Percentiles rank a stretch among this genome's conserved stretches.
Evolutionary conservation across 371 early-diverging fungal species (phyloP).

Genomic region (Conidiobolus incongruus): DNA sequence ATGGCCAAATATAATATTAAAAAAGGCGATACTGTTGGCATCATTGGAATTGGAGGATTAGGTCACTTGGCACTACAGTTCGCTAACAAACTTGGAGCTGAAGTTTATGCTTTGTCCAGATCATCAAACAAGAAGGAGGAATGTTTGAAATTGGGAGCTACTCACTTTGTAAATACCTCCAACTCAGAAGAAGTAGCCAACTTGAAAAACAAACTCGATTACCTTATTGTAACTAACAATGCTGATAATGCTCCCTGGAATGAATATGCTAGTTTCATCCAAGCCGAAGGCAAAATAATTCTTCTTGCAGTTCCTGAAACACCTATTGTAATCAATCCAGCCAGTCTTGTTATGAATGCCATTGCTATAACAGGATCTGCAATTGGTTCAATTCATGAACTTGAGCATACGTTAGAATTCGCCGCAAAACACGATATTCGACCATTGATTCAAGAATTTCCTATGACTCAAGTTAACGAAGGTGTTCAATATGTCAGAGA

Average conservation of each 20-base stretch:
- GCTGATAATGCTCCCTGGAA: slow-evolving; percentile 22
- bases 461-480: slow-evolving; percentile 35
- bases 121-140: slow-evolving; percentile 27
- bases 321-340: slow-evolving; percentile 16
- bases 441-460: slow-evolving; percentile 35
- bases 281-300: slow-evolving; percentile 24
- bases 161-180: slow-evolving; percentile 15
- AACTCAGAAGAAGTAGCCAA: slow-evolving; percentile 10
- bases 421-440: slow-evolving; percentile 35
- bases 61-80: slow-evolving; percentile 47
- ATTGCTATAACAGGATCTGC: slow-evolving; percentile 35
- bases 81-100: slow-evolving; percentile 26
- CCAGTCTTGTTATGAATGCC: slow-evolving; percentile 17
- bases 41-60: slow-evolving; percentile 47
- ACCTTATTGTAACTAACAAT: slow-evolving; percentile 28
- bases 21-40: slow-evolving; percentile 27
- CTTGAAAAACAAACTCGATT: slow-evolving; percentile 13
- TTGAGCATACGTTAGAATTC: slow-evolving; percentile 44
- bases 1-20: slow-evolving; percentile 23
- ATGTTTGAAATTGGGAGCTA: slow-evolving; percentile 41
- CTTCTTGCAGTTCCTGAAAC: slow-evolving; percentile 41
- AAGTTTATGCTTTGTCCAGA: slow-evolving; percentile 50
- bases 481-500: no score
- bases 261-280: slow-evolving; percentile 19
- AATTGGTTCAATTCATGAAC: slow-evolving; percentile 33